Conservation (phyloP, 108 stramenopile species). For the Chaetoceros muelleri region DNA sequence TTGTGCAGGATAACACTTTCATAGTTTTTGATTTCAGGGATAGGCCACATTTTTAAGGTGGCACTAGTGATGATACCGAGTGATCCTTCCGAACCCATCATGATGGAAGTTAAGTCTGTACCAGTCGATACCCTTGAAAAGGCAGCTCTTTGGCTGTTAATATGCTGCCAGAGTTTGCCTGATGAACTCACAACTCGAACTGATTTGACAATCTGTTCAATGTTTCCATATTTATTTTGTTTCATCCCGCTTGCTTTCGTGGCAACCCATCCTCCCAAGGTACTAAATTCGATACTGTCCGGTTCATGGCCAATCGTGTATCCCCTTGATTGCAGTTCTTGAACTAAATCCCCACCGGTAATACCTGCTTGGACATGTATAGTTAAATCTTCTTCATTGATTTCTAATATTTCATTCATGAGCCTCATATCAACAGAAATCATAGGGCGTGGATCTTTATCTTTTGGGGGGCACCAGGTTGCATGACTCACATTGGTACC, state of each 20-base stretch:
- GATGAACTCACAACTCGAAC: slow-evolving; percentile 59
- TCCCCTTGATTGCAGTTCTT: slow-evolving; percentile 55
- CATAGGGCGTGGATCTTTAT: slow-evolving; percentile 69
- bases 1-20: slow-evolving; percentile 65
- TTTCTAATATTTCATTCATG: slow-evolving; percentile 65
- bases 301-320: slow-evolving; percentile 94
- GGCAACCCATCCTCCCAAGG: slow-evolving; percentile 94
- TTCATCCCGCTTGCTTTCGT: slow-evolving; percentile 97
- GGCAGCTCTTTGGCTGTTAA: slow-evolving; percentile 16
- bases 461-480: slow-evolving; percentile 53
- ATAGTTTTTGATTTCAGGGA: slow-evolving; percentile 48
- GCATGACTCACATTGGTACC: slow-evolving; percentile 88
- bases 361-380: slow-evolving; percentile 86
- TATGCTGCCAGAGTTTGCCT: slow-evolving; percentile 40
- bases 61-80: slow-evolving; percentile 85
- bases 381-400: slow-evolving; percentile 79
- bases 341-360: slow-evolving; percentile 59
- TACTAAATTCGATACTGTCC: slow-evolving; percentile 92
- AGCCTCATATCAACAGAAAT: slow-evolving; percentile 84
- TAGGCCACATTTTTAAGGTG: slow-evolving; percentile 74
- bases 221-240: slow-evolving; percentile 90
- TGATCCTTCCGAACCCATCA: slow-evolving; percentile 89
- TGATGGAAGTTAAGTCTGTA: slow-evolving; percentile 60
- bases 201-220: slow-evolving; percentile 88
- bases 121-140: slow-evolving; percentile 69